These are phyloP conservation scores for Lactarius sanguifluus DNA, from an alignment of 768 basidiomycete species.

Conservation along the genomic window DNA sequence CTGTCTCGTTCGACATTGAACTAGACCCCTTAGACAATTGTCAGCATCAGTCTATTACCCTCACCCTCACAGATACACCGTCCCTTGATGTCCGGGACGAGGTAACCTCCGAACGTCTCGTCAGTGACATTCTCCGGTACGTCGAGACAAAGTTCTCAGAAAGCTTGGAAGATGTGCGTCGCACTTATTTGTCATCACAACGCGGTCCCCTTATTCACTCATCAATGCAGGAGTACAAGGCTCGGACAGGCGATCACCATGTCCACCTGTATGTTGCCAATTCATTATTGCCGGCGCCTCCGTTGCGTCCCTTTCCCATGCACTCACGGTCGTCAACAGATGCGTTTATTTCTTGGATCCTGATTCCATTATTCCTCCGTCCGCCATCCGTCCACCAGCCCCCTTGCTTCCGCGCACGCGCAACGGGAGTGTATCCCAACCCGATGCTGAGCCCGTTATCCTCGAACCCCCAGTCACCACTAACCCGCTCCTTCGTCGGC, in stretches of 20 bases:
- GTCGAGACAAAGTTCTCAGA: slow-evolving; percentile 74
- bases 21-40: slow-evolving; percentile 50
- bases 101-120: slow-evolving; percentile 56
- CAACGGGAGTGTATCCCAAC: slow-evolving; percentile 68
- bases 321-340: slow-evolving; percentile 41
- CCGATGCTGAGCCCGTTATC: slow-evolving; percentile 73
- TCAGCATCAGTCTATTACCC: slow-evolving; percentile 51
- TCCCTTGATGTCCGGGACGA: slow-evolving; percentile 75
- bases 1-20: slow-evolving; percentile 71
- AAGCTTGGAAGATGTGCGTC: slow-evolving; percentile 73
- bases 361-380: slow-evolving; percentile 71
- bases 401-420: slow-evolving; percentile 69
- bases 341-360: slow-evolving; percentile 90
- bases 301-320: slow-evolving; percentile 17
- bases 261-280: slow-evolving; percentile 66
- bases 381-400: slow-evolving; percentile 62
- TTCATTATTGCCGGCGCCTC: slow-evolving; percentile 18
- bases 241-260: slow-evolving; percentile 69
- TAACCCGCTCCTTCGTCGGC: slow-evolving; percentile 65
- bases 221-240: slow-evolving; percentile 62
- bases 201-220: slow-evolving; percentile 28
- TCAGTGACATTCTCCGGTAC: slow-evolving; percentile 67
- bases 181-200: slow-evolving; percentile 26
- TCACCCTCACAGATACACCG: slow-evolving; percentile 80
- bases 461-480: slow-evolving; percentile 76